Base-by-base conservation (phyloP, 2,329 filamentous ascomycete species). In the Coniochaeta sp. region DNA sequence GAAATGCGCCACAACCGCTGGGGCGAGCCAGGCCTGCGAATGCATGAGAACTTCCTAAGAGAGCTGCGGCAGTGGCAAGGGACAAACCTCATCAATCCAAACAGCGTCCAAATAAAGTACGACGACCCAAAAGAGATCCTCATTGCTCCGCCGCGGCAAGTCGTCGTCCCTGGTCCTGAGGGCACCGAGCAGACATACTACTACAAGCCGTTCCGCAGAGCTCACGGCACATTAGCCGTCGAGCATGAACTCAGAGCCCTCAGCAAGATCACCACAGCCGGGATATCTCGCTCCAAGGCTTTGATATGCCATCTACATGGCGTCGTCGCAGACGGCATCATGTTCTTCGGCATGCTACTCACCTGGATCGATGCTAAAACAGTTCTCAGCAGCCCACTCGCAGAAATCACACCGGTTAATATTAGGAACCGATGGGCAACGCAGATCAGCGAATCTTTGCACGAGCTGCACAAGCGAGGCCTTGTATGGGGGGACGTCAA, bases 401-500 rank as follows among this genome's bases (percentile, higher is more conserved):
- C 58, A 12, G 58, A 33, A n/a, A 54, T n/a, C 14, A 59, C 44
- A 34, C 47, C 58, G 9, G 28, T 11, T 19, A 4, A 38, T 4
- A 9, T 57, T 17, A 17, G 58, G 47, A 22, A 58, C 63, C 58
- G 26, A 17, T 67, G 64, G 66, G 61, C 50, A 43, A 26, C 59
- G 1, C 64, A 68, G 62, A 61, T 68, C 24, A 34, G 34, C 8
- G 60, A 40, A 7, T 62, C 60, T 5, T 43, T 68, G 40, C 22
- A 58, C 33, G 19, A 58, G n/a, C 54, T 57, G 6, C 31, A 57
- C 31, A 2, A 57, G 33, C 11, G 9, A 38, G 67, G 67, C 6
- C 66, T 71, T 22, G 43, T 67, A 33, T 72, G 68, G 67, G 69
- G 69, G 4, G 70, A 71, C 59, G 70, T 31, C 6, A 72, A 72